These are phyloP conservation scores for Sphagnum tenellum DNA, from an alignment of 225 moss, liverwort and hornwort species.

Conservation along the genomic window DNA sequence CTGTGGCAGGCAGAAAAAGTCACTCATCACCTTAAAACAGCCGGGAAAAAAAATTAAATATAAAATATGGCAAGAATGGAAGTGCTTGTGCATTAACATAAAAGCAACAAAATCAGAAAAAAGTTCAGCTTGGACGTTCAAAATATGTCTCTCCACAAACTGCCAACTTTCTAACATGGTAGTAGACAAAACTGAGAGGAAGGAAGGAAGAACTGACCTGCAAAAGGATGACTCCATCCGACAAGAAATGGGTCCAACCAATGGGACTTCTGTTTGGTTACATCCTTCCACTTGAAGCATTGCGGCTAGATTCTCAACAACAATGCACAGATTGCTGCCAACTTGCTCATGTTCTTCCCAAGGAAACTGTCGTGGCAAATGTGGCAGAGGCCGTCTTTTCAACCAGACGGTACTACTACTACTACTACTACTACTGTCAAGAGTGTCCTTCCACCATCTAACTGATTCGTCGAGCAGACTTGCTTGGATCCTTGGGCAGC, in stretches of 20 bases:
- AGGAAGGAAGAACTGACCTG: constrained; percentile 22
- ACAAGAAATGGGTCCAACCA: constrained; percentile 72
- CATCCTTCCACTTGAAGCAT: constrained; percentile 47
- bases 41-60: background rate
- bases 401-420: constrained; percentile 67
- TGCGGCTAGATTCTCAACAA: constrained; percentile 51
- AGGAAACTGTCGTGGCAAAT: constrained; percentile 30
- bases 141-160: background rate
- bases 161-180: background rate
- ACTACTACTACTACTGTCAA: constrained; percentile 26
- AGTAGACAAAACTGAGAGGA: background rate
- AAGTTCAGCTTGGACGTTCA: background rate
- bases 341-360: constrained; percentile 66
- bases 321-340: constrained; percentile 71
- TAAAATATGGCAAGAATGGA: too few species aligned
- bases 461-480: constrained; percentile 30
- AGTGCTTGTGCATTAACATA: too few species aligned
- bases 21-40: constrained; percentile 4
- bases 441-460: constrained; percentile 36
- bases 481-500: constrained; percentile 14
- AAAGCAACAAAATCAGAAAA: too few species aligned
- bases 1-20: constrained; percentile 16
- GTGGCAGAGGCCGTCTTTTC: constrained; percentile 50
- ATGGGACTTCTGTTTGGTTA: constrained; percentile 31
- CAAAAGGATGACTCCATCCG: constrained; percentile 63